phyloP scores from a whole-genome alignment of 805 yeast species.

The Maudiozyma turicensis region DNA sequence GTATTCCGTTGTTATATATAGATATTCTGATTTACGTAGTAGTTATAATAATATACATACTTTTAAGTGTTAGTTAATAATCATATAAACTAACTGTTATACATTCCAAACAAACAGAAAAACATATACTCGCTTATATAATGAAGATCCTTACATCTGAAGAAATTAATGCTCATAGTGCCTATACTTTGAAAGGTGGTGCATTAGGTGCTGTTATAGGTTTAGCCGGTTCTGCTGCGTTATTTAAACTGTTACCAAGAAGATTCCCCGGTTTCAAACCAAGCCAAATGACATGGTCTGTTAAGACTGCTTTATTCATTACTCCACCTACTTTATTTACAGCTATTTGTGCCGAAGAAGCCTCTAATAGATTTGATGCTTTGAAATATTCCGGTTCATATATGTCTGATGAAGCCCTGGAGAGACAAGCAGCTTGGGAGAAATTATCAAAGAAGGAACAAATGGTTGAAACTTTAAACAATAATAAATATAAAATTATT shows the following conservation, averaged over 20 bases:
- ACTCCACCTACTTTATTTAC: slow-evolving; percentile 57
- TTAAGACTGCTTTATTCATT: slow-evolving; percentile 55
- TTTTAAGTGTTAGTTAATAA: too few species aligned
- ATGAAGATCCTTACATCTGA: slow-evolving; percentile 64
- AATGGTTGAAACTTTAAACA: slow-evolving; percentile 37
- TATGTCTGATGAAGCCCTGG: slow-evolving; percentile 32
- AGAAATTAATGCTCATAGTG: slow-evolving; percentile 57
- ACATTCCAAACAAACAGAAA: background rate
- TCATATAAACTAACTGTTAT: too few species aligned
- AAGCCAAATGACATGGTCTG: slow-evolving; percentile 39
- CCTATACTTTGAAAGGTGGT: slow-evolving; percentile 52
- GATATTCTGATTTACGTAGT: too few species aligned
- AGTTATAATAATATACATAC: too few species aligned
- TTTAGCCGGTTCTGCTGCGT: slow-evolving; percentile 41
- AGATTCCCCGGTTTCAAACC: slow-evolving; percentile 37
- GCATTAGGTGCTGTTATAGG: slow-evolving; percentile 53
- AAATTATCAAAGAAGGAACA: slow-evolving; percentile 41
- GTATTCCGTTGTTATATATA: too few species aligned
- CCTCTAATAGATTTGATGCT: slow-evolving; percentile 58
- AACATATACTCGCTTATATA: background rate
- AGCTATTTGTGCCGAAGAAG: slow-evolving; percentile 60
- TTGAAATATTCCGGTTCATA: slow-evolving; percentile 42
- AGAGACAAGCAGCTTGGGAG: slow-evolving; percentile 44
- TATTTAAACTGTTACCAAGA: slow-evolving; percentile 42
- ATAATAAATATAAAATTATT: slow-evolving; percentile 57